Conservation (phyloP, 1,284 basidiomycete genomes). For the Phaffia rhodozyma region DNA sequence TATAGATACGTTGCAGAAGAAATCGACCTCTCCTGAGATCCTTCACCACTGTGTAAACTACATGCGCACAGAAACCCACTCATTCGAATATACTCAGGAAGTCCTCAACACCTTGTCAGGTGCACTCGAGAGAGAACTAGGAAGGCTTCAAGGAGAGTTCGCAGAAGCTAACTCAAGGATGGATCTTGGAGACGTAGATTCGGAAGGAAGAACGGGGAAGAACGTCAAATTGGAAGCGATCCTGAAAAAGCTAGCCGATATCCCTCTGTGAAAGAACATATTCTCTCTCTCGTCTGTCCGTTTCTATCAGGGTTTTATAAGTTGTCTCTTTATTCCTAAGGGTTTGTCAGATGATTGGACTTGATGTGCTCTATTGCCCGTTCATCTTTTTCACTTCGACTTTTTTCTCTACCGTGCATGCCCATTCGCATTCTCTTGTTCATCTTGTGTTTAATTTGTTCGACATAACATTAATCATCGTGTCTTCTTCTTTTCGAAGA, state of each 20-base stretch:
- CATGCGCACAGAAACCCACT: constrained; percentile 54
- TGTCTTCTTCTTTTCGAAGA: not conserved
- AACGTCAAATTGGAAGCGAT: not conserved
- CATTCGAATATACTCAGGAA: constrained; percentile 58
- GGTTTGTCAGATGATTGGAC: constrained; percentile 58
- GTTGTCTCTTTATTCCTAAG: constrained; percentile 8
- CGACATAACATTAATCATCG: not conserved
- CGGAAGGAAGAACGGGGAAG: not conserved
- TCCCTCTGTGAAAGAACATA: not conserved
- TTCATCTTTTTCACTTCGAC: constrained; percentile 37
- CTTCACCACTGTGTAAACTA: constrained; percentile 71
- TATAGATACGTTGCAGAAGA: constrained; percentile 74
- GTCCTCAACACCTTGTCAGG: constrained; percentile 48
- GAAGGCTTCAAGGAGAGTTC: constrained; percentile 25
- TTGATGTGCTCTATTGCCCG: constrained; percentile 92
- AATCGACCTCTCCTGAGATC: constrained; percentile 62
- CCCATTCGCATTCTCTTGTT: not conserved
- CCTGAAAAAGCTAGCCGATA: not conserved
- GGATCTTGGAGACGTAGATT: not conserved
- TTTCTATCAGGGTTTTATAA: no score
- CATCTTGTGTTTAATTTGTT: not conserved
- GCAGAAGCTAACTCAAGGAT: not conserved
- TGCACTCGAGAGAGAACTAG: constrained; percentile 32
- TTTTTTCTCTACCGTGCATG: not conserved
- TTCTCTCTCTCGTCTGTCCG: constrained; percentile 42